Evolutionary conservation across 1,284 basidiomycete species (phyloP).

Genomic region (Spongispora temasekensis): DNA sequence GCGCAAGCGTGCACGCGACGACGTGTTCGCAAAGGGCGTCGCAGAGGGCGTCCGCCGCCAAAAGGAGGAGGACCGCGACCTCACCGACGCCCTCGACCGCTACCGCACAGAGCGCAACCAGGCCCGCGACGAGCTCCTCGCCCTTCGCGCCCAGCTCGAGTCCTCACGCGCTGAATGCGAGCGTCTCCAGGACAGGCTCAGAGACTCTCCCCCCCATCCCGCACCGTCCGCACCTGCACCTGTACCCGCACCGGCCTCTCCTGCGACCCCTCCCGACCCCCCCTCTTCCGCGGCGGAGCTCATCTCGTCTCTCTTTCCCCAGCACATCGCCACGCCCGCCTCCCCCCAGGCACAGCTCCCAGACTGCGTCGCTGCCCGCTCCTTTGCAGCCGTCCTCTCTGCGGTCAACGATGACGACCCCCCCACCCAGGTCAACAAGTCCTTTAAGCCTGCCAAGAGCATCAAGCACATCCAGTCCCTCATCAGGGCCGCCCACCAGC

Average conservation of each 20-base stretch:
- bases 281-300: conserved; percentile 20
- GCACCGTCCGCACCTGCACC: conserved; percentile 8
- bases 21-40: conserved; percentile 36
- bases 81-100: conserved; percentile 34
- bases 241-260: conserved; percentile 1
- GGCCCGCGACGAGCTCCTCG: conserved; percentile 36
- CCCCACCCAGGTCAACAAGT: conserved; percentile 15
- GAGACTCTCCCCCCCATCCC: conserved; percentile 6
- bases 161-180: conserved; percentile 39
- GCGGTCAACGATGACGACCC: conserved; percentile 30
- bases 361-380: conserved; percentile 38
- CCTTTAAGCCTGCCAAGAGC: conserved; percentile 33
- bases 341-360: conserved; percentile 38
- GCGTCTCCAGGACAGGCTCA: conserved; percentile 30
- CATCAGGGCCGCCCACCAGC: conserved; percentile 43
- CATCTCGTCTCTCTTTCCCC: conserved; percentile 21
- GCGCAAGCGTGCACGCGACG: conserved; percentile 36
- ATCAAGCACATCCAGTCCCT: conserved; percentile 43
- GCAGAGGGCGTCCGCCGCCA: conserved; percentile 34
- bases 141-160: conserved; percentile 38
- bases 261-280: conserved; percentile 11
- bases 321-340: conserved; percentile 34
- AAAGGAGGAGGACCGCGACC: conserved; percentile 37
- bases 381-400: conserved; percentile 36
- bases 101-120: conserved; percentile 37